Conservation (phyloP, 495 filamentous ascomycete genomes). For the Neurospora sp. region DNA sequence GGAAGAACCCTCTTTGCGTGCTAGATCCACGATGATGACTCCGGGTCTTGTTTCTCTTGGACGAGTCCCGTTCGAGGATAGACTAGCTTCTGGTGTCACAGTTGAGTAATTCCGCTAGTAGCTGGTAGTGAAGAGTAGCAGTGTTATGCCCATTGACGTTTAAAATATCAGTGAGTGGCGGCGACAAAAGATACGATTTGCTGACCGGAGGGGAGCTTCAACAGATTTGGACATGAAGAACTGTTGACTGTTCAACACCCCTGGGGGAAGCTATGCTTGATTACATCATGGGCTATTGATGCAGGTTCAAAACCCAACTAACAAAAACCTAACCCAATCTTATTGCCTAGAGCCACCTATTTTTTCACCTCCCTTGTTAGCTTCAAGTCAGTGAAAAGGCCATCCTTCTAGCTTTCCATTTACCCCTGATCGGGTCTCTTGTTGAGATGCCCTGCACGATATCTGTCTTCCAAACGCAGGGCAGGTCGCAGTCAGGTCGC, state of each 20-base stretch:
- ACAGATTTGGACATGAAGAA: background rate
- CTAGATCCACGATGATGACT: background rate
- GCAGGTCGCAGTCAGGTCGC: background rate
- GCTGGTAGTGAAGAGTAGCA: background rate
- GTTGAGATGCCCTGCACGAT: background rate
- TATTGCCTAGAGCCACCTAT: background rate
- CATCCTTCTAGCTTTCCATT: background rate
- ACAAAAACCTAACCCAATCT: conserved; percentile 1
- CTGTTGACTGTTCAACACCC: background rate
- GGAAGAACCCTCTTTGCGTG: background rate
- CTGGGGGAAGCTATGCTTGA: conserved; percentile 9
- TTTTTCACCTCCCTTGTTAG: background rate
- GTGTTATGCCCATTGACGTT: background rate
- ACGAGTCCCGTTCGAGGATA: background rate
- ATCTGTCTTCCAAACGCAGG: background rate
- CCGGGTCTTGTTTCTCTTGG: background rate
- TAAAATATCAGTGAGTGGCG: background rate
- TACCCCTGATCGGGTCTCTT: background rate
- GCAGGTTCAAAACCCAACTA: conserved; percentile 10
- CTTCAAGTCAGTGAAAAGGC: background rate
- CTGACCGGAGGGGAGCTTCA: background rate
- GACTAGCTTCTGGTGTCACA: background rate
- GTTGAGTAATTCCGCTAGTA: background rate
- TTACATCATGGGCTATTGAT: conserved; percentile 22
- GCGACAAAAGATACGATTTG: background rate